Evolutionary conservation across 352 stramenopile species (phyloP), one percentile per base, ranked within the genome.

Genomic region (Pythium folliculosum): DNA sequence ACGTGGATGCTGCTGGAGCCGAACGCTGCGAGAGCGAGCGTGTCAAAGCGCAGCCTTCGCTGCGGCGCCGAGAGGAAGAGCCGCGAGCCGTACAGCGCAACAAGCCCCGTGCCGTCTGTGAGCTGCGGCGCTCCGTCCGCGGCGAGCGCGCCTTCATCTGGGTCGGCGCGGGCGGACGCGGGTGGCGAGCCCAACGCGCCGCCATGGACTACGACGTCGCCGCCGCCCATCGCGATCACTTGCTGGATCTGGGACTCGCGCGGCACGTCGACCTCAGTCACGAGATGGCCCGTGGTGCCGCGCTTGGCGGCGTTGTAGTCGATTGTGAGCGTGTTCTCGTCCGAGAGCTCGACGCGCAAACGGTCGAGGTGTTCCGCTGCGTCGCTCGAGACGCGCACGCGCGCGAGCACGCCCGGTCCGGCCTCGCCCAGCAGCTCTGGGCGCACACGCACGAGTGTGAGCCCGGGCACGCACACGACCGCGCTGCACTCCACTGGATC

Each of bases 351-450:
- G 14, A 49, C 16, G 5, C 6, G 13, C 13, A 49, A 7, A 4
- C 43, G 43, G 14, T 49, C 43, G 43, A 49, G 43, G 47, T 49
- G 45, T 3, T 58, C 48, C 10, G 1, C 3, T 0, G 5, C 47
- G 35, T 65, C 47, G 25, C 59, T 65, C 7, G 59, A 54, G 37
- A 65, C 48, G 27, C 59, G 59, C 35, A 65, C 59, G 19, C 23
- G 27, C 10, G 57, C 57, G 57, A 63, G 10, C 1, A 63, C 40
- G 19, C 44, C 44, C 10, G 25, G 30, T 5, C 57, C 57, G n/a
- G 14, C 13, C 16, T 57, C 43, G 3, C 57, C 48, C 1, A 43
- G 38, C n/a, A 58, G 48, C 30, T 64, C n/a, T 27, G 56, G 56
- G 6, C 32, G 5, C 17, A 63, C 57, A n/a, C 45, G 43, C 25